These are phyloP conservation scores for Mycena epipterygia DNA, from an alignment of 768 basidiomycete genomes.

Conservation along the genomic window DNA sequence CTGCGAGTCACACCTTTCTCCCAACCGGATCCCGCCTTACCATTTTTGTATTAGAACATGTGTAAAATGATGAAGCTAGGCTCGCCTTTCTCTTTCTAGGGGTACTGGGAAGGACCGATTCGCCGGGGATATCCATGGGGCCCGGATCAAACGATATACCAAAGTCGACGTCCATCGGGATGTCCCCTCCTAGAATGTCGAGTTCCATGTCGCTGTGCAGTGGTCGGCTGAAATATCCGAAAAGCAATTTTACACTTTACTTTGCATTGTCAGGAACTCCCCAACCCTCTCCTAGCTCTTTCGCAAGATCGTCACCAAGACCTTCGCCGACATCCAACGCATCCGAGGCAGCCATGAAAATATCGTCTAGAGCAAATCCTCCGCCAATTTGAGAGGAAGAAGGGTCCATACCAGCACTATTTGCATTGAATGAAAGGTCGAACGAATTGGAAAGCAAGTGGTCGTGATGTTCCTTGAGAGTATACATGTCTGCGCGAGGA, in stretches of 20 bases:
- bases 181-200: conserved; percentile 37
- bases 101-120: conserved; percentile 19
- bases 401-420: conserved; percentile 48
- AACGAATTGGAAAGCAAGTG: conserved; percentile 77
- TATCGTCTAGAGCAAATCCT: conserved; percentile 65
- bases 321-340: conserved; percentile 70
- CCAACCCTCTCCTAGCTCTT: conserved; percentile 83
- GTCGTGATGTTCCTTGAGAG: conserved; percentile 79
- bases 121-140: not conserved
- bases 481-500: conserved; percentile 68
- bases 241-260: not conserved
- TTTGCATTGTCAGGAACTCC: conserved; percentile 48
- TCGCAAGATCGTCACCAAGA: conserved; percentile 81
- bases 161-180: conserved; percentile 46
- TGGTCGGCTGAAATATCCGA: not conserved
- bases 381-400: conserved; percentile 72
- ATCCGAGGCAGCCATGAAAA: conserved; percentile 65
- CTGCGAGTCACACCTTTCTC: conserved; percentile 29
- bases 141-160: conserved; percentile 27
- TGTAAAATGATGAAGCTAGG: not conserved
- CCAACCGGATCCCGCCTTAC: conserved; percentile 23
- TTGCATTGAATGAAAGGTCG: conserved; percentile 68
- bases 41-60: not conserved
- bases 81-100: conserved; percentile 39
- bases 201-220: conserved; percentile 17